phyloP scores from a whole-genome alignment of 495 filamentous ascomycete genomes.

The Diplogelasinospora grovesii region DNA sequence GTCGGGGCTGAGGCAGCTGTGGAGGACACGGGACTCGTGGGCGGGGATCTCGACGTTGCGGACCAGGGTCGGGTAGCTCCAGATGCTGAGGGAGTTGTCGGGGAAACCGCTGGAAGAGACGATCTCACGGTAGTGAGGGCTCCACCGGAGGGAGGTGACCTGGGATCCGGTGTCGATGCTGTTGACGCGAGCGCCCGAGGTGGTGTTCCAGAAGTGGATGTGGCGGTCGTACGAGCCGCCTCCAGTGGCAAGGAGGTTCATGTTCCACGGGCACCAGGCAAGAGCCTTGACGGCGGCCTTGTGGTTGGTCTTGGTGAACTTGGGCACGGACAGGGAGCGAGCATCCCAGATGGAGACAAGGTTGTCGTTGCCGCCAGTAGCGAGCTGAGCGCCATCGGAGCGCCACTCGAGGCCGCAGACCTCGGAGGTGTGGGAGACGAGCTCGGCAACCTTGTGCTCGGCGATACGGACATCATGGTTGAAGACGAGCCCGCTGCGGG shows the following conservation, averaged over 20 bases:
- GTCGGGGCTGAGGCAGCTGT: slow-evolving; percentile 91
- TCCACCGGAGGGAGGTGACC: slow-evolving; percentile 93
- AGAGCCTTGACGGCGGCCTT: slow-evolving; percentile 97
- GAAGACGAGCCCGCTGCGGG: slow-evolving; percentile 90
- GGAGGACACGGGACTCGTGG: slow-evolving; percentile 94
- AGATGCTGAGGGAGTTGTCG: slow-evolving; percentile 97
- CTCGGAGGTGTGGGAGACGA: slow-evolving; percentile 92
- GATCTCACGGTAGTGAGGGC: slow-evolving; percentile 93
- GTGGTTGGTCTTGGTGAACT: slow-evolving; percentile 99
- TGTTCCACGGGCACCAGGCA: slow-evolving; percentile 98
- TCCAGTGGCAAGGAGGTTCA: slow-evolving; percentile 91
- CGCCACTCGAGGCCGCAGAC: slow-evolving; percentile 98
- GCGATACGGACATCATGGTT: slow-evolving; percentile 99
- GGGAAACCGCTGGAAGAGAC: slow-evolving; percentile 95
- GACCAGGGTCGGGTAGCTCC: slow-evolving; percentile 94
- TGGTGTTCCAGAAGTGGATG: slow-evolving; percentile 99
- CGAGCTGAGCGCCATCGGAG: slow-evolving; percentile 89
- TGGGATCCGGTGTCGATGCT: slow-evolving; percentile 97
- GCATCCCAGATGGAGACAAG: slow-evolving; percentile 98
- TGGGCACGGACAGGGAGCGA: slow-evolving; percentile 81
- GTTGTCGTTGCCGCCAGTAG: slow-evolving; percentile 97
- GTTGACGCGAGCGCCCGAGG: slow-evolving; percentile 93
- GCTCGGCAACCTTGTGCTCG: slow-evolving; percentile 94
- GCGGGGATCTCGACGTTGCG: slow-evolving; percentile 98
- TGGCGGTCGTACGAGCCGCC: slow-evolving; percentile 94